Conservation (phyloP, 768 basidiomycete genomes). For the Suillus subalutaceus region DNA sequence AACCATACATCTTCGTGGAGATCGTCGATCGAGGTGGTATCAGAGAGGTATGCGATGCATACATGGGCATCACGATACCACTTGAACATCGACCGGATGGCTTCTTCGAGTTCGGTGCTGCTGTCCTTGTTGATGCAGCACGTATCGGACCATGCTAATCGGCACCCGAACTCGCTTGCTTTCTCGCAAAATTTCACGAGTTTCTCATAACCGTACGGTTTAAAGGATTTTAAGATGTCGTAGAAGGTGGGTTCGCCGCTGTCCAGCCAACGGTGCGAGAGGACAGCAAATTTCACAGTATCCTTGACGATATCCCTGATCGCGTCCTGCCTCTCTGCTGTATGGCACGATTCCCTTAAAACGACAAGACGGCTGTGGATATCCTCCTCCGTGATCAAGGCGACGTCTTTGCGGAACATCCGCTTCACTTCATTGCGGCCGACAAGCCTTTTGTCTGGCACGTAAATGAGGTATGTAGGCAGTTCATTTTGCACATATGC, state of each 20-base stretch:
- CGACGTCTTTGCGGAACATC: slow-evolving; percentile 31
- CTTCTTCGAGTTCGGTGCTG: slow-evolving; percentile 37
- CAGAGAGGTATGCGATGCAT: slow-evolving; percentile 36
- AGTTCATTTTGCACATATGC: slow-evolving; percentile 33
- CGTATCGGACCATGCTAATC: slow-evolving; percentile 38
- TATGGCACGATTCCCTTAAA: slow-evolving; percentile 24
- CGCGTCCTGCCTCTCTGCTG: slow-evolving; percentile 27
- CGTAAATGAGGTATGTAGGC: slow-evolving; percentile 31
- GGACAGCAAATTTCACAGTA: slow-evolving; percentile 31
- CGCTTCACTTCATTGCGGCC: slow-evolving; percentile 36
- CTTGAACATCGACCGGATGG: slow-evolving; percentile 38
- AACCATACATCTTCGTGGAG: slow-evolving; percentile 32
- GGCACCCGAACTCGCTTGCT: slow-evolving; percentile 30
- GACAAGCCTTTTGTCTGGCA: slow-evolving; percentile 27
- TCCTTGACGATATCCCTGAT: slow-evolving; percentile 23
- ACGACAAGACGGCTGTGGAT: slow-evolving; percentile 16
- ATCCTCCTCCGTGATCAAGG: slow-evolving; percentile 28
- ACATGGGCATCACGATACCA: slow-evolving; percentile 33
- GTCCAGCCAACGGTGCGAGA: slow-evolving; percentile 35
- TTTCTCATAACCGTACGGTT: slow-evolving; percentile 29
- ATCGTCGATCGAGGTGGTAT: slow-evolving; percentile 32
- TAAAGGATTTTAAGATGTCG: slow-evolving; percentile 33
- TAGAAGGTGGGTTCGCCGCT: slow-evolving; percentile 32
- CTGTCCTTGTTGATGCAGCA: slow-evolving; percentile 39
- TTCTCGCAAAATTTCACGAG: slow-evolving; percentile 28